phyloP scores from a whole-genome alignment of 2,329 filamentous ascomycete genomes.

The Alternaria postmessia region DNA sequence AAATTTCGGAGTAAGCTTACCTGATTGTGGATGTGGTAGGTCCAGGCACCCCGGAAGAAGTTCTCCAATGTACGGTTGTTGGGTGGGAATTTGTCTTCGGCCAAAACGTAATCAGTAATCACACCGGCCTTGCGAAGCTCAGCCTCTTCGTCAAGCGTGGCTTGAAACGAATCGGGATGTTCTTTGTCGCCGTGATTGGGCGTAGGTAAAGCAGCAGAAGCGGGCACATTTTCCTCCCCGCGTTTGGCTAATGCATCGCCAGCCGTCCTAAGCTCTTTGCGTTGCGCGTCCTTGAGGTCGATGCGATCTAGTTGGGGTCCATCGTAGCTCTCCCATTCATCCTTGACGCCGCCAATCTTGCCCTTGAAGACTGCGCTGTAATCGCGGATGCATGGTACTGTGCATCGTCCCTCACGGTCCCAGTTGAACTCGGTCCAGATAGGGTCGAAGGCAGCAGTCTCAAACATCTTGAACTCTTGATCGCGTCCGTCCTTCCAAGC shows the following conservation, averaged over 20 bases:
- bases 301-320: constrained; percentile 53
- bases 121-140: constrained; percentile 53
- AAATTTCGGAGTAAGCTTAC: constrained; percentile 44
- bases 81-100: constrained; percentile 63
- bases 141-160: constrained; percentile 51
- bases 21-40: constrained; percentile 67
- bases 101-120: constrained; percentile 56
- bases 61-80: constrained; percentile 65
- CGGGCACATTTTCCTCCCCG: constrained; percentile 34
- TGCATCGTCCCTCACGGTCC: constrained; percentile 61
- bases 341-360: constrained; percentile 54
- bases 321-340: constrained; percentile 64
- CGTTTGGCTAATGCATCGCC: constrained; percentile 20
- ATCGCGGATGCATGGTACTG: constrained; percentile 63
- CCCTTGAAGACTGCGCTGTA: constrained; percentile 63
- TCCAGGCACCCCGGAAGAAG: constrained; percentile 65
- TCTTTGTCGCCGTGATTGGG: constrained; percentile 32
- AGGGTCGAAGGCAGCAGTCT: constrained; percentile 65
- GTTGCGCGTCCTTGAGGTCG: constrained; percentile 37
- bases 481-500: constrained; percentile 64
- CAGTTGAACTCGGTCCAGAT: constrained; percentile 67
- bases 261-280: constrained; percentile 36
- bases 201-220: constrained; percentile 39
- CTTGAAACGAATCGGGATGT: constrained; percentile 51
- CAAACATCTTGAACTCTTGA: constrained; percentile 64